Evolutionary conservation across 495 filamentous ascomycete genomes (phyloP).

Genomic region (Opeltia flavorubescens): DNA sequence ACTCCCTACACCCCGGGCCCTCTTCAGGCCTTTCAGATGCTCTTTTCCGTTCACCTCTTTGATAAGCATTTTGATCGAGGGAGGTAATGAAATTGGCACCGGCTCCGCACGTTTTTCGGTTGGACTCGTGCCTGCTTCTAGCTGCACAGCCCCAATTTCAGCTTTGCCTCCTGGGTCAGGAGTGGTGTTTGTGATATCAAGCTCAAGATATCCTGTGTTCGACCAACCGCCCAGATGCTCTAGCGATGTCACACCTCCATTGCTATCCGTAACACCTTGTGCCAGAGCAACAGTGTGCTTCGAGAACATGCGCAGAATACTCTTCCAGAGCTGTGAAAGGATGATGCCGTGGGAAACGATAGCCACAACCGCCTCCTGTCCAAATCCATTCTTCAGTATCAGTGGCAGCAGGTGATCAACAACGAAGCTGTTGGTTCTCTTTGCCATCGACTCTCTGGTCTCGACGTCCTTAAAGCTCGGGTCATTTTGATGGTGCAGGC

Average conservation of each 20-base stretch:
- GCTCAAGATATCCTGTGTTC: constrained; percentile 48
- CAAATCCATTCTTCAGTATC: constrained; percentile 22
- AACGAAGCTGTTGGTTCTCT: constrained; percentile 48
- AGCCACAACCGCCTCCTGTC: constrained; percentile 30
- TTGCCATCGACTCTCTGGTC: constrained; percentile 48
- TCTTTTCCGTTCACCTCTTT: constrained; percentile 44
- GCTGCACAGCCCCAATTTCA: neutral
- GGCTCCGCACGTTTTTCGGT: neutral
- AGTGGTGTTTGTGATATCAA: constrained; percentile 21
- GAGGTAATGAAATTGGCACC: neutral
- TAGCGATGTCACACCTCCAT: constrained; percentile 13
- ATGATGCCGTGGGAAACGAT: constrained; percentile 75
- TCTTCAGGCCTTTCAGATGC: constrained; percentile 59
- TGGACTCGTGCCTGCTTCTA: neutral
- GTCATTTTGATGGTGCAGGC: constrained; percentile 15
- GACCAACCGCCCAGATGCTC: constrained; percentile 44
- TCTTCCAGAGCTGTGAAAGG: constrained; percentile 49
- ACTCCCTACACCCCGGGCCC: constrained; percentile 61
- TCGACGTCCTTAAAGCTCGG: constrained; percentile 38
- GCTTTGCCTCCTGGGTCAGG: neutral
- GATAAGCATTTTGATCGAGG: constrained; percentile 24
- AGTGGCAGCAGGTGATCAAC: constrained; percentile 43
- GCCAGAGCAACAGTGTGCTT: constrained; percentile 22
- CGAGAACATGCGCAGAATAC: constrained; percentile 40
- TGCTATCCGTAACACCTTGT: constrained; percentile 11